A percentile compares a stretch with the other conserved stretches of the same genome.
Evolutionary conservation across 225 moss, liverwort and hornwort species (phyloP).

Genomic region (Pseudisothecium myosuroides): DNA sequence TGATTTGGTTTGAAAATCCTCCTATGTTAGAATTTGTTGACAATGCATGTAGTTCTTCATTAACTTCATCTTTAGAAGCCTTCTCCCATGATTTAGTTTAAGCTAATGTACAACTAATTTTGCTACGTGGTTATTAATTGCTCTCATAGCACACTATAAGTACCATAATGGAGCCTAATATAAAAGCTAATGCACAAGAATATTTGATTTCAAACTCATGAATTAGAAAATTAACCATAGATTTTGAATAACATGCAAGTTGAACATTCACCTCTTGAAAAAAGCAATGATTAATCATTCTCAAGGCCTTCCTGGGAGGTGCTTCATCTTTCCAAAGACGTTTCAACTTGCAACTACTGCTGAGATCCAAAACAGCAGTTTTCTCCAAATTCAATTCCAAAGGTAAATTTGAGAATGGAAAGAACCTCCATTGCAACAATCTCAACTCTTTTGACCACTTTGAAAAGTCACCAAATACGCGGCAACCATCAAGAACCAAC

Average conservation of each 20-base stretch:
- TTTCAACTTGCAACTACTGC: rapidly evolving
- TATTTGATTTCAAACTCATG: not conserved
- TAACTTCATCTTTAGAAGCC: no score
- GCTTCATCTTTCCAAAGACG: not conserved
- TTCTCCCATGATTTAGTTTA: no score
- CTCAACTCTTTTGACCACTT: not conserved
- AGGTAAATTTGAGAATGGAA: not conserved
- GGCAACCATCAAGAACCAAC: not conserved
- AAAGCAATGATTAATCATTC: not conserved
- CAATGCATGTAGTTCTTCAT: no score
- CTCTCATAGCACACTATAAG: no score
- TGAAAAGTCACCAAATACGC: not conserved
- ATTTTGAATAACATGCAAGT: not conserved
- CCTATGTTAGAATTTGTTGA: not conserved
- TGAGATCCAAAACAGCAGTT: not conserved
- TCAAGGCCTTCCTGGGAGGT: not conserved
- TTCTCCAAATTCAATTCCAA: not conserved
- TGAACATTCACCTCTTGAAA: not conserved
- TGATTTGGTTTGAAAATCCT: not conserved
- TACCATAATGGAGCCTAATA: no score
- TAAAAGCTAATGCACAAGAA: not conserved
- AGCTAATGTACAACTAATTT: no score
- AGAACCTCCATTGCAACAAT: not conserved
- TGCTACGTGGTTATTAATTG: no score
- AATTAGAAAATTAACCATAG: not conserved